Evolutionary conservation across 2,329 filamentous ascomycete genomes (phyloP).

Genomic region (Monosporascus sp.): DNA sequence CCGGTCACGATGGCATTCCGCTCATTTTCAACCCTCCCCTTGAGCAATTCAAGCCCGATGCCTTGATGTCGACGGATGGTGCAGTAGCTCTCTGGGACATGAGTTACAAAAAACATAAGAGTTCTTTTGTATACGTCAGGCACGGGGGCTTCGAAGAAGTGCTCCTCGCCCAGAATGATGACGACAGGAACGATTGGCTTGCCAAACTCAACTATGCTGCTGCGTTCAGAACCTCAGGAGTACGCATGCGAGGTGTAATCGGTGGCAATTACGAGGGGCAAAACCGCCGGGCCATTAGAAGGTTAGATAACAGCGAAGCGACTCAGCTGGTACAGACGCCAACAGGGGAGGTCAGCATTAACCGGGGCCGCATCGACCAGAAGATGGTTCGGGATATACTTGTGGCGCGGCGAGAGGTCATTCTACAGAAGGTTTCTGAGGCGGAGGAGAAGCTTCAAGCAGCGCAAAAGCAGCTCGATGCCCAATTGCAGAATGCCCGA

Average conservation of each 20-base stretch:
- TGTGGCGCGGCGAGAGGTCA: constrained; percentile 73
- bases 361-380: constrained; percentile 68
- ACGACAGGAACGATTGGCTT: constrained; percentile 94
- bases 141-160: constrained; percentile 85
- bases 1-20: constrained; percentile 68
- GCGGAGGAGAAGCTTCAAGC: constrained; percentile 71
- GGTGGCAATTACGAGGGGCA: constrained; percentile 84
- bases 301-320: constrained; percentile 60
- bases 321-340: constrained; percentile 61
- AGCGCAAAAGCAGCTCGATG: constrained; percentile 73
- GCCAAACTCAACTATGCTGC: constrained; percentile 95
- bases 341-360: constrained; percentile 68
- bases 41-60: constrained; percentile 89
- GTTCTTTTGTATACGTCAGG: constrained; percentile 86
- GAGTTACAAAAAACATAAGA: constrained; percentile 90
- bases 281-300: constrained; percentile 63
- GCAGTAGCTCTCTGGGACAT: constrained; percentile 83
- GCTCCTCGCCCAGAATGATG: constrained; percentile 82
- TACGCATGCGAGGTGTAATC: constrained; percentile 82
- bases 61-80: constrained; percentile 86
- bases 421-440: constrained; percentile 77
- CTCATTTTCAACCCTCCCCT: constrained; percentile 88
- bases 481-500: constrained; percentile 79
- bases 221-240: constrained; percentile 85
- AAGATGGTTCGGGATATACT: constrained; percentile 85